Base-by-base conservation (phyloP, 2,329 filamentous ascomycete genomes). In the Trichoderma citrinoviride region DNA sequence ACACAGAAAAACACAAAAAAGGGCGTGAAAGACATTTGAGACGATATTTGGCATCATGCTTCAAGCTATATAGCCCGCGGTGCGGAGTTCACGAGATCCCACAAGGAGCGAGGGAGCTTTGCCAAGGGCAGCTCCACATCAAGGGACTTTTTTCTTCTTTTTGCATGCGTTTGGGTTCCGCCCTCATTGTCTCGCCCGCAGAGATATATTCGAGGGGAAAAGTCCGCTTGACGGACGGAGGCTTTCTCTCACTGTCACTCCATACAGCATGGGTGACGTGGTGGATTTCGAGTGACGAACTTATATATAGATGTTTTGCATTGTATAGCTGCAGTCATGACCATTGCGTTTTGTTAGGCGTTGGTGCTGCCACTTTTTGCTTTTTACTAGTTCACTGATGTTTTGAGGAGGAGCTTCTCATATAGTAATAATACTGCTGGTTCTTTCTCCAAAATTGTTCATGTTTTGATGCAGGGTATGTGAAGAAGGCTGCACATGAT, bases 311-410 rank as follows among this genome's bases (percentile, higher is more conserved):
- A 67, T 63, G 53, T 64, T 57, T 44, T 66, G 41, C 41, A 29
- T 62, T 67, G 58, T 66, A 64, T 67, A 67, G 64, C 55, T 27
- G 50, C 57, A 55, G 46, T 65, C 50, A 50, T 65, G 57, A 43
- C 33, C 52, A 61, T 50, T 65, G 41, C 52, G 62, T 52, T 60
- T 40, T 44, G 46, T 55, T 33, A 43, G 60, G 53, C 63, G 46
- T 54, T 49, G 57, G 44, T 19, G 57, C 50, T 55, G 27, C 17
- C 52, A 57, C 27, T 66, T 68, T 29, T 70, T 53, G 41, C 67
- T 70, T 66, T 6, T 66, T 69, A 10, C 66, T 67, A 27, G 15
- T 10, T 44, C 40, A 19, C 7, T 21, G 25, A 43, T 19, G 19
- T 29, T 12, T 52, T 54, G 44, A 33, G 27, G 27, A 37, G 33